phyloP scores from a whole-genome alignment of 2,329 filamentous ascomycete species.

The Penicillium sp. region DNA sequence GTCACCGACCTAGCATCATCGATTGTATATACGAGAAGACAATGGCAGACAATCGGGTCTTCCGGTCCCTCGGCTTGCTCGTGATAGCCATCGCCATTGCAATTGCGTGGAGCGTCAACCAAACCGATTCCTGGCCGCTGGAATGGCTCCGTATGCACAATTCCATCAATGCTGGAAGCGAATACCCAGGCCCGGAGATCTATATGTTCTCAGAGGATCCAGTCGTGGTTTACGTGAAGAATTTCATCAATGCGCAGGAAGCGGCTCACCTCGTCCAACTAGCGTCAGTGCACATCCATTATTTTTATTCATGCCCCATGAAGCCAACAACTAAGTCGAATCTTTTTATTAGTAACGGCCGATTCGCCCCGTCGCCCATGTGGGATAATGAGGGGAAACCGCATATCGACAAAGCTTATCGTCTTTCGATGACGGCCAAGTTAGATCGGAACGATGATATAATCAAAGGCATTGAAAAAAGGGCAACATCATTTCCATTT shows the following conservation, averaged over 20 bases:
- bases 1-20: not conserved
- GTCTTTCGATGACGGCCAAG: conserved; percentile 26
- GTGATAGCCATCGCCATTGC: not conserved
- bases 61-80: conserved; percentile 1
- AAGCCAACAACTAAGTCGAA: not conserved
- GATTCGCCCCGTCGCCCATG: conserved; percentile 40
- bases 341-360: conserved; percentile 34
- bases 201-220: conserved; percentile 41
- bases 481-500: conserved; percentile 43
- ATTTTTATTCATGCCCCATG: not conserved
- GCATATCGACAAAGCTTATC: conserved; percentile 20
- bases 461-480: conserved; percentile 47
- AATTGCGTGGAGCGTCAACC: not conserved
- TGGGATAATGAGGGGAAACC: conserved; percentile 14
- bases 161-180: not conserved
- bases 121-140: not conserved
- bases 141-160: not conserved
- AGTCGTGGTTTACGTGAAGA: conserved; percentile 53
- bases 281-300: conserved; percentile 39
- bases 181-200: not conserved
- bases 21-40: too few relatives aligned
- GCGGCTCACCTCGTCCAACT: conserved; percentile 48
- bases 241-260: conserved; percentile 47
- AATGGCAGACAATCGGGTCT: conserved; percentile 1
- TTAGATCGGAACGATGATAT: conserved; percentile 30